Evolutionary conservation across 2,329 filamentous ascomycete species (phyloP), one percentile per base, ranked within the genome.

Genomic region (Aspergillus japonicus): DNA sequence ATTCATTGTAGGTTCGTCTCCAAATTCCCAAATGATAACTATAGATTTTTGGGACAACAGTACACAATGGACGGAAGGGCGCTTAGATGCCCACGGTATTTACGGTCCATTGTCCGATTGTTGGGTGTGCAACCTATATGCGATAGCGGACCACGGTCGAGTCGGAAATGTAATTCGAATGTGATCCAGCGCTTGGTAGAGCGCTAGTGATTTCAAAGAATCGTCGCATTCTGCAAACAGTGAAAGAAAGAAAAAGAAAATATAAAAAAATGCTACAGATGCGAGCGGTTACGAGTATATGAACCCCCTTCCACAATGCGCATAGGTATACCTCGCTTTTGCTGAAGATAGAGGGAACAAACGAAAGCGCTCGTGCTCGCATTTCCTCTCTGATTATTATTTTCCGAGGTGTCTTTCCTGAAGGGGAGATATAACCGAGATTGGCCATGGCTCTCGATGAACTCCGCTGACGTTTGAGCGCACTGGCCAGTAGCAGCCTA

Each of bases 361-460:
- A 19, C 7, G 14, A 12, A 35, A 5, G 33, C 14, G 33, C 33
- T 35, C 33, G 33, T 44, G 39, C 39, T 44, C 1, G 16, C 39
- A 19, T n/a, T 44, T 19, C 16, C 39, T 44, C 39, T 44, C 14
- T 19, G 39, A 44, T 44, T 19, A 44, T 44, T 44, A 44, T 44
- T 44, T 44, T 14, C 31, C 42, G 48, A 47, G 52, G 50, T 47
- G 57, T 58, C 14, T 61, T 64, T 31, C 65, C 64, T 44, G 51
- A 66, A 58, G 23, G n/a, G 57, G 65, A 39, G 56, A 67, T 62
- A 60, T 67, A 66, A 63, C 65, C 65, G 65, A 67, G 61, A 55
- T 56, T 50, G 50, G 53, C 47, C 57, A 21, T 44, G 24, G 59
- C 58, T 60, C 14, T 51, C 54, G 44, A 56, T 56, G 44, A 58